Base-by-base conservation (phyloP, 805 yeast genomes). In the Brettanomyces nanus region DNA sequence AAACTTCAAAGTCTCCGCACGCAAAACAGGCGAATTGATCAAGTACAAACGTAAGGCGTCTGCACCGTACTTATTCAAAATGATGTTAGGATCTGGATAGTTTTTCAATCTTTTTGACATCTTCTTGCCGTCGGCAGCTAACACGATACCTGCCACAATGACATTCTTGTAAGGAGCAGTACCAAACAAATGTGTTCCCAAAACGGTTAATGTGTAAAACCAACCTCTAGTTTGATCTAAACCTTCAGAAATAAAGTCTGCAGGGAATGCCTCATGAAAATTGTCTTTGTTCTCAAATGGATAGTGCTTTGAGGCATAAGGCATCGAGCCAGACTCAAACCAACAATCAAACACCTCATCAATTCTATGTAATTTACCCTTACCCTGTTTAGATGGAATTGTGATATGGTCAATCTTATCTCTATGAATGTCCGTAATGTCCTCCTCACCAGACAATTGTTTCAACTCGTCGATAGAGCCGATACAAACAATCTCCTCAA, bases 261-360 rank as follows among this genome's bases (percentile, higher is more conserved):
- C 99, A 33, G 98, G 98, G 80, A 85, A 94, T 34, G 84, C 74
- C 40, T 73, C 59, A 27, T 66, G 56, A 66, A 90, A 90, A 34
- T 61, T 61, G 13, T 85, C 87, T 58, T 76, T 65, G 57, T 76
- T 75, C 66, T 90, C 62, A 61, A 92, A 92, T 48, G 99, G 99
- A 60, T 89, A 92, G 63, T 92, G 99, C 59, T 83, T 80, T 28
- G 95, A 83, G 38, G 97, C 97, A 52, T 82, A 92, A 45, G 99
- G 98, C 99, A 92, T 92, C 36, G 96, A 81, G 49, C 99, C 99
- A 15, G 96, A 86, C 70, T 92, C 99, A 58, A 92, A 92, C 99
- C 99, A 92, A 71, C 99, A 92, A 68, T 92, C 99, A 58, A 92
- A 92, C 33, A 92, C 99, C 65, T 92, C 97, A 59, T 90, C 97